These are phyloP conservation scores for Saururus chinensis DNA, from an alignment of 164 flowering plant species.

Conservation along the genomic window DNA sequence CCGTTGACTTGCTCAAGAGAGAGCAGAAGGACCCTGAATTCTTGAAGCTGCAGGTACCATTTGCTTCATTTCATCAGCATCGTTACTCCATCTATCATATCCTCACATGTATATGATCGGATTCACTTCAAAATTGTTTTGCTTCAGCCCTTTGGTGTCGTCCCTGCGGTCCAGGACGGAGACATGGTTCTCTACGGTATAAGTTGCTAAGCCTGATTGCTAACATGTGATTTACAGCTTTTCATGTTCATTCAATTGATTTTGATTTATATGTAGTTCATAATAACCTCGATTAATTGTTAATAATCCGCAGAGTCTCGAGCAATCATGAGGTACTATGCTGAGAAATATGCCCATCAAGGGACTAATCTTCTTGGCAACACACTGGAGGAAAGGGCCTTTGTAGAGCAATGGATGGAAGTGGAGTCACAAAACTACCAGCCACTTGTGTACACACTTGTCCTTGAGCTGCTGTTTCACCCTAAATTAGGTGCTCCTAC, in stretches of 20 bases:
- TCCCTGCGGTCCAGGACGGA: slow-evolving; percentile 21
- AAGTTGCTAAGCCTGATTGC: no score
- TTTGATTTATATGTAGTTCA: no score
- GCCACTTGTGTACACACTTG: slow-evolving; percentile 21
- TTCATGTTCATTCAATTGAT: no score
- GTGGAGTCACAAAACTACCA: slow-evolving; percentile 32
- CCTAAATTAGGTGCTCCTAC: slow-evolving; percentile 6
- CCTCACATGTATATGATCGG: no score
- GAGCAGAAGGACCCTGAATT: slow-evolving; percentile 40
- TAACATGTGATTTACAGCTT: not conserved
- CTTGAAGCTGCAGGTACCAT: slow-evolving; percentile 35
- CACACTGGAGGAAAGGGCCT: slow-evolving; percentile 26
- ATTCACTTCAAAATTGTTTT: not conserved
- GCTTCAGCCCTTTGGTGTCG: slow-evolving; percentile 18
- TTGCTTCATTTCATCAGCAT: not conserved
- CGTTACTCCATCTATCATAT: not conserved
- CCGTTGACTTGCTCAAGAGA: slow-evolving; percentile 35
- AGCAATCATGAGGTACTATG: slow-evolving; percentile 35
- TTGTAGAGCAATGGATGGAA: slow-evolving; percentile 41
- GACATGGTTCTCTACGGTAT: slow-evolving; percentile 15
- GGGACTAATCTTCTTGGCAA: slow-evolving; percentile 37
- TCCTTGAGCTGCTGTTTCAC: slow-evolving; percentile 17
- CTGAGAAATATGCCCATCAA: slow-evolving; percentile 34
- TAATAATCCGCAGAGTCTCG: slow-evolving; percentile 25
- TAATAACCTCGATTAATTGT: no score